phyloP scores from a whole-genome alignment of 768 basidiomycete species.

The Coprinellus aureogranulatus region DNA sequence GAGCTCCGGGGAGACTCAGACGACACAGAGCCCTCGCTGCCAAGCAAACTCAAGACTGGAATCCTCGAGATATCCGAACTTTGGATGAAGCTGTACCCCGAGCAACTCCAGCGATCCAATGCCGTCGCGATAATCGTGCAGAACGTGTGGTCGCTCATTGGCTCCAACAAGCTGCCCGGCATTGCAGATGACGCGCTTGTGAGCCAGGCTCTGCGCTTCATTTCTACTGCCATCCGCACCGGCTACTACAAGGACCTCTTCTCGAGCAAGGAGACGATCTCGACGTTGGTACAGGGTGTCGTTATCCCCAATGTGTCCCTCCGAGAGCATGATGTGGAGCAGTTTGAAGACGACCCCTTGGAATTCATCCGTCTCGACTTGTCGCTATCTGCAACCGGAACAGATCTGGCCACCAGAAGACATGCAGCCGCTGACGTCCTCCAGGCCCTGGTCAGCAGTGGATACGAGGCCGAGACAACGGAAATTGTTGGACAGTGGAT shows the following conservation, averaged over 20 bases:
- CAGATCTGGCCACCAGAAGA: slow-evolving; percentile 80
- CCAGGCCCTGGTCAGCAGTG: slow-evolving; percentile 78
- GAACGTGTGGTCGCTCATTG: slow-evolving; percentile 87
- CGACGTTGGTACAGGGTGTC: slow-evolving; percentile 81
- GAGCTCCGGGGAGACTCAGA: slow-evolving; percentile 52
- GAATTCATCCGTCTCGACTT: slow-evolving; percentile 91
- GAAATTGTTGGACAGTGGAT: slow-evolving; percentile 87
- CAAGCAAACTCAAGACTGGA: slow-evolving; percentile 85
- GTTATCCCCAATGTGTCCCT: slow-evolving; percentile 91
- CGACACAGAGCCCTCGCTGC: slow-evolving; percentile 55
- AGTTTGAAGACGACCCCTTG: slow-evolving; percentile 95
- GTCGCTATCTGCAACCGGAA: slow-evolving; percentile 55
- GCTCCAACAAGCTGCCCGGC: slow-evolving; percentile 63
- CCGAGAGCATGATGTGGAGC: slow-evolving; percentile 86
- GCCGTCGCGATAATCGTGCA: slow-evolving; percentile 76
- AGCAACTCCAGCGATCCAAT: slow-evolving; percentile 62
- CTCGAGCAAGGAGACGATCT: slow-evolving; percentile 76
- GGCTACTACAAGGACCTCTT: slow-evolving; percentile 81
- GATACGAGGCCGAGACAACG: slow-evolving; percentile 84
- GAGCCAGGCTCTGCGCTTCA: slow-evolving; percentile 84
- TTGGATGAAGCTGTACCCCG: slow-evolving; percentile 80
- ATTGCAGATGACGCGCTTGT: slow-evolving; percentile 82
- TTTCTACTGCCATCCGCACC: slow-evolving; percentile 88
- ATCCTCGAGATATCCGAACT: slow-evolving; percentile 92
- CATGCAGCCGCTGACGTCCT: slow-evolving; percentile 96